Conservation (phyloP, 2,329 filamentous ascomycete genomes). For the Lachnellula suecica region DNA sequence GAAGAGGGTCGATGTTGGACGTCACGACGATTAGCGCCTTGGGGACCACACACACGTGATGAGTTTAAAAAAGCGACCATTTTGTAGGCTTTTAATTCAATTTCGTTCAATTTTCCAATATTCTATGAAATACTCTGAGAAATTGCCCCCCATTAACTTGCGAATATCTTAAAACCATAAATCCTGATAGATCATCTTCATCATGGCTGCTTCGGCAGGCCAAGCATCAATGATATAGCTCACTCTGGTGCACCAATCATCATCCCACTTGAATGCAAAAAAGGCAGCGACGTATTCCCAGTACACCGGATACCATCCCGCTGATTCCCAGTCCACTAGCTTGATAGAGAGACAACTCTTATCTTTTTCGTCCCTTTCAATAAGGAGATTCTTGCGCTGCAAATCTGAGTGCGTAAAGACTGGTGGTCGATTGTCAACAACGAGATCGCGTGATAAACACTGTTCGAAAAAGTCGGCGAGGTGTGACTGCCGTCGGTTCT, state of each 20-base stretch:
- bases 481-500: conserved; percentile 10
- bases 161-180: conserved; percentile 10
- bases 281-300: conserved; percentile 20
- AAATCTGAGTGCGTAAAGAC: conserved; percentile 20
- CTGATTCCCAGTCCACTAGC: conserved; percentile 20
- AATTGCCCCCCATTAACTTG: no score
- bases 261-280: conserved; percentile 17
- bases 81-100: no score
- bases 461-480: conserved; percentile 14
- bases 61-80: no score
- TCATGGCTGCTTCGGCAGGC: conserved; percentile 13
- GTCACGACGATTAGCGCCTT: no score
- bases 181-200: conserved; percentile 17
- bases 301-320: conserved; percentile 21
- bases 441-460: conserved; percentile 5
- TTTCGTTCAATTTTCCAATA: no score
- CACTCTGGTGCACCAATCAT: conserved; percentile 19
- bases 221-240: conserved; percentile 13
- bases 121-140: no score
- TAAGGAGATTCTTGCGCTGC: conserved; percentile 19
- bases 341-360: conserved; percentile 6
- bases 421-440: conserved; percentile 3
- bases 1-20: no score
- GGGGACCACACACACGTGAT: no score
- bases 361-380: conserved; percentile 2